A percentile compares a stretch with the other conserved stretches of the same genome.
Evolutionary conservation across 306 rosid genomes (phyloP).

Genomic region (Vicia villosa): DNA sequence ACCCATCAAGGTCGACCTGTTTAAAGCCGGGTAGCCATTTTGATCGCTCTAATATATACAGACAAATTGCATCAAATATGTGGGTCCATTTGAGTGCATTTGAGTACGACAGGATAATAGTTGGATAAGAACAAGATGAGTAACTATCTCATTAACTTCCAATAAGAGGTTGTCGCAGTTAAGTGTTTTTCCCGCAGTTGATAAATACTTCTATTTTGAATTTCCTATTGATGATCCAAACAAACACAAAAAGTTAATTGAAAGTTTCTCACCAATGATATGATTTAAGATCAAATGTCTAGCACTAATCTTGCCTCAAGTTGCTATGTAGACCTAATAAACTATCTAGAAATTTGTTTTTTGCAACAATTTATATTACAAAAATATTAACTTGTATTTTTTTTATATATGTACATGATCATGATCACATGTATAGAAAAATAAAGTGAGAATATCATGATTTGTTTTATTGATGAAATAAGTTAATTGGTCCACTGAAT

Average conservation of each 20-base stretch:
- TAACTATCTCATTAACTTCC: not conserved
- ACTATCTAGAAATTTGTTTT: no score
- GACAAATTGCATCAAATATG: not conserved
- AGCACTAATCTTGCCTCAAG: no score
- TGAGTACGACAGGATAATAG: not conserved
- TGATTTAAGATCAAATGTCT: no score
- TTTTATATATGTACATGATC: not conserved
- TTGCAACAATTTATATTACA: no score
- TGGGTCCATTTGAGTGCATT: no score
- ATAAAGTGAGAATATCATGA: not conserved
- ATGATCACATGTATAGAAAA: not conserved
- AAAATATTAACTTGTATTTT: no score
- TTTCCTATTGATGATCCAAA: not conserved
- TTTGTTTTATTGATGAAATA: not conserved
- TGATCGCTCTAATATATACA: no score
- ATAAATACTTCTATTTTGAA: not conserved
- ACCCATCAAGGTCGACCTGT: no score
- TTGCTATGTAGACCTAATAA: no score
- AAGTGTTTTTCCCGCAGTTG: not conserved
- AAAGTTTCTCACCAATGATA: not conserved
- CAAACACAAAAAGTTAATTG: not conserved
- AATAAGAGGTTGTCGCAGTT: not conserved
- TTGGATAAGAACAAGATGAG: not conserved
- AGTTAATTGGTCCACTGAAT: conserved; percentile 8
- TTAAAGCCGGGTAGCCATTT: no score